Base-by-base conservation (phyloP, 2,329 filamentous ascomycete species). In the Alternaria longipes region DNA sequence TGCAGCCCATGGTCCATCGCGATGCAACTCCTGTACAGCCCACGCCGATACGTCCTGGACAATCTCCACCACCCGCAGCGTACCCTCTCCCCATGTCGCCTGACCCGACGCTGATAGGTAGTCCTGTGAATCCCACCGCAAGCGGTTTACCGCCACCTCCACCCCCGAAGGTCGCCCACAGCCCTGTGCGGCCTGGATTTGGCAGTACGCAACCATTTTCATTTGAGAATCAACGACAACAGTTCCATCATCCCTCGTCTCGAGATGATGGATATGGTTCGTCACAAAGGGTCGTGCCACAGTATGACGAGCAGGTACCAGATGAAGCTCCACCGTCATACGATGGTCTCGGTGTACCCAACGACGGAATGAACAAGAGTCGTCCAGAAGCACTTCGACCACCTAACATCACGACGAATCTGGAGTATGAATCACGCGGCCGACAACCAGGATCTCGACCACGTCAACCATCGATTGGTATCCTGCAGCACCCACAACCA, bases 401-500 rank as follows among this genome's bases (percentile, higher is more conserved):
- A 18, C 72, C 74, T 3, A 74, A 73, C 53, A 77, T 78, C 41
- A 61, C 66, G 12, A 76, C 75, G 4, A 51, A 73, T 36, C 38
- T 62, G 11, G 56, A 67, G 3, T 9, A 41, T 16, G 50, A 44
- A 22, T 51, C 56, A 12, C 67, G 59, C 12, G 65, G 66, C n/a
- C 66, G 62, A 22, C 62, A 66, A n/a, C 44, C 56, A 28, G 68
- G 73, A 28, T 40, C 63, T 16, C 71, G 76, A 32, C 69, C 65
- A 36, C 75, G 76, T 32, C 76, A 78, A 56, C 51, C 70, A 12
- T 78, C 75, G 1, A 64, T 78, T 8, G 71, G 68, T 6, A 70
- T 78, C n/a, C 65, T 79, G 20, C 75, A 78, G 53, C 76, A 79
- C 50, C 76, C 76, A 11, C 75, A 78, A 46, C 76, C 76, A n/a